These are phyloP conservation scores for Daedaleopsis sinensis DNA, from an alignment of 768 basidiomycete species.

Conservation along the genomic window DNA sequence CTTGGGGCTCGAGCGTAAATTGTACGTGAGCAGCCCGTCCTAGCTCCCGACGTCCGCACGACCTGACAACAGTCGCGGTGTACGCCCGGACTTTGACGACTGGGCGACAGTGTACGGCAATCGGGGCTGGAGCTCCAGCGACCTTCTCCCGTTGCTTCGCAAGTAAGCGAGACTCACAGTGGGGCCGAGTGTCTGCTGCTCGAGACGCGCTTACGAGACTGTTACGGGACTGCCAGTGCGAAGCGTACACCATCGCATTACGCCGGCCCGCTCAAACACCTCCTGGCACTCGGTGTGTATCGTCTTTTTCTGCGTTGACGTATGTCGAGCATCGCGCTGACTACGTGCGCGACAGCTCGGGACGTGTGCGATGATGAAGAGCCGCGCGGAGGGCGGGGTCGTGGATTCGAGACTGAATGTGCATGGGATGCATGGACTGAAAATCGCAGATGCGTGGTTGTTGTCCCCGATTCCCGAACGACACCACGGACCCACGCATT, in stretches of 20 bases:
- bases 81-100: slow-evolving; percentile 67
- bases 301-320: neutral
- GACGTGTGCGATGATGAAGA: slow-evolving; percentile 76
- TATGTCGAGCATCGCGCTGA: neutral
- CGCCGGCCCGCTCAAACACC: slow-evolving; percentile 45
- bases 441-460: slow-evolving; percentile 33
- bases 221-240: slow-evolving; percentile 30
- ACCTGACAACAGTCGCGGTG: slow-evolving; percentile 38
- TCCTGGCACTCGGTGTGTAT: slow-evolving; percentile 40
- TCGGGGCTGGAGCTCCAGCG: slow-evolving; percentile 61
- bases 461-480: neutral
- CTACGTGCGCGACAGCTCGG: slow-evolving; percentile 45
- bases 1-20: slow-evolving; percentile 60
- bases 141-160: slow-evolving; percentile 59
- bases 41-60: neutral
- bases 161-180: slow-evolving; percentile 43
- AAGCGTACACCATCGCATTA: slow-evolving; percentile 41
- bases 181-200: slow-evolving; percentile 25
- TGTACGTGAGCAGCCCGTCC: slow-evolving; percentile 38
- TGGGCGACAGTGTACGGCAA: slow-evolving; percentile 58
- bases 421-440: slow-evolving; percentile 58
- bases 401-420: slow-evolving; percentile 64
- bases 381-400: slow-evolving; percentile 59
- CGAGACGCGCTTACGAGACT: neutral
- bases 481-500: too few species aligned